Conservation (phyloP, 345 rosid species). For the Viola odorata region DNA sequence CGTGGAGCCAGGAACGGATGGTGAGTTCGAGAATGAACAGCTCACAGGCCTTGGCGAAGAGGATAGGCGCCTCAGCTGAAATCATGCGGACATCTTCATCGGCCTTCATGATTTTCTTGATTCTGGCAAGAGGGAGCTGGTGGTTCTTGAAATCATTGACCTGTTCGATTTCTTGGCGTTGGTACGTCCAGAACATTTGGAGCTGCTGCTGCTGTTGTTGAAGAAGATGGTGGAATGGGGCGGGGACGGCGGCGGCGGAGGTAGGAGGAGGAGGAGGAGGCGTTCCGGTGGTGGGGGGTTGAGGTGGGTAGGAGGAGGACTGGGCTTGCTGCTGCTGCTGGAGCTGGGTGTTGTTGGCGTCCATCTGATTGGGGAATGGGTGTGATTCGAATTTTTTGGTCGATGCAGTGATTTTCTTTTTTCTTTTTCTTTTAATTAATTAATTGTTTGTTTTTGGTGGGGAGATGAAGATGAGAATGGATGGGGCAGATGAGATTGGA, state of each 20-base stretch:
- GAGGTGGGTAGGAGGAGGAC: conserved; percentile 56
- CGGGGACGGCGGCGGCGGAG: conserved; percentile 30
- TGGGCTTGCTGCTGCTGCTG: conserved; percentile 52
- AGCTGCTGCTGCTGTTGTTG: conserved; percentile 93
- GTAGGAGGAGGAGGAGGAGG: conserved; percentile 18
- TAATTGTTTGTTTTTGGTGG: conserved; percentile 9
- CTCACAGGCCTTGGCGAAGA: conserved; percentile 93
- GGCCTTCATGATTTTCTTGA: conserved; percentile 98
- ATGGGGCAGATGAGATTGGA: conserved; percentile 15
- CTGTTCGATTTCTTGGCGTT: conserved; percentile 87
- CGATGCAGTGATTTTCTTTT: not conserved
- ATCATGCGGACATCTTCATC: conserved; percentile 99
- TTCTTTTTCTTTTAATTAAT: not conserved
- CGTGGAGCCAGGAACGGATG: conserved; percentile 95
- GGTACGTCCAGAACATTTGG: conserved; percentile 87
- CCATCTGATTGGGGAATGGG: conserved; percentile 10
- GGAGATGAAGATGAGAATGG: conserved; percentile 2
- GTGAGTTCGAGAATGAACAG: conserved; percentile 91
- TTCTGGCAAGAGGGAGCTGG: conserved; percentile 88
- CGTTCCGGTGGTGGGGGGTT: conserved; percentile 23
- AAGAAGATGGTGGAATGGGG: conserved; percentile 73
- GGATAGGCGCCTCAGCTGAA: conserved; percentile 92
- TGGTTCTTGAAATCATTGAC: conserved; percentile 94
- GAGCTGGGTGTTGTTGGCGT: conserved; percentile 11
- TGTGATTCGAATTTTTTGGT: not conserved